Percentiles rank a stretch among this genome's conserved stretches.
Conservation (phyloP, 2,329 filamentous ascomycete species). For the Chaetomium globosum region DNA sequence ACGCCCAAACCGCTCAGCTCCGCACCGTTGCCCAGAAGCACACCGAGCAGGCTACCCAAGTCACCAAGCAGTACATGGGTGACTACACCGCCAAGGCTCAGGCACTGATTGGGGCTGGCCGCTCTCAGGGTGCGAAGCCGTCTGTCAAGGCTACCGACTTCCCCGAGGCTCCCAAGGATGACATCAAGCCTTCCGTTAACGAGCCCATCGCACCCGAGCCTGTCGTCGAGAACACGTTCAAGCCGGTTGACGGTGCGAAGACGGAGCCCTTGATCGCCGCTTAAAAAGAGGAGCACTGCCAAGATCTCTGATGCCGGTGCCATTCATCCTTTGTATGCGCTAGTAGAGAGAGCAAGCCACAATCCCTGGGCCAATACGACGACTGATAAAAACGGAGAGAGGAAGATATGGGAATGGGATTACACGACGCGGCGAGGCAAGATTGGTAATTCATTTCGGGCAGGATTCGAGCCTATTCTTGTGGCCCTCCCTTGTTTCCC, state of each 20-base stretch:
- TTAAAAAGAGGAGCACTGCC: neutral
- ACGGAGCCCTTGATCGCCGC: conserved; percentile 12
- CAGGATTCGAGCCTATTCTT: neutral
- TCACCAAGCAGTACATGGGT: conserved; percentile 68
- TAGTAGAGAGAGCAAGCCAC: neutral
- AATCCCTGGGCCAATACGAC: neutral
- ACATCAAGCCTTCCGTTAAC: conserved; percentile 37
- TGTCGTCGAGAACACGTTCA: conserved; percentile 4
- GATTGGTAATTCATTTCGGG: conserved; percentile 24
- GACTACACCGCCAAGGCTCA: conserved; percentile 71
- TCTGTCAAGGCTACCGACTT: conserved; percentile 53
- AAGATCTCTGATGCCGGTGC: neutral
- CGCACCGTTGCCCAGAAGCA: conserved; percentile 65
- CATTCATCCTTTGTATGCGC: neutral
- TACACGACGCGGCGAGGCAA: conserved; percentile 14
- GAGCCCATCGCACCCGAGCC: conserved; percentile 13
- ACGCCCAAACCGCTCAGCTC: conserved; percentile 65
- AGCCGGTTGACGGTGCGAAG: conserved; percentile 1
- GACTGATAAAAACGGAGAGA: neutral
- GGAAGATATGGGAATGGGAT: neutral
- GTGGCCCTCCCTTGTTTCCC: conserved; percentile 9
- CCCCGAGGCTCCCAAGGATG: conserved; percentile 49
- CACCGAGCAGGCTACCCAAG: conserved; percentile 62
- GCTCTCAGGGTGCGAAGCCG: conserved; percentile 34
- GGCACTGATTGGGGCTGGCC: conserved; percentile 57